phyloP scores from a whole-genome alignment of 768 basidiomycete genomes.

The Megacollybia marginata region DNA sequence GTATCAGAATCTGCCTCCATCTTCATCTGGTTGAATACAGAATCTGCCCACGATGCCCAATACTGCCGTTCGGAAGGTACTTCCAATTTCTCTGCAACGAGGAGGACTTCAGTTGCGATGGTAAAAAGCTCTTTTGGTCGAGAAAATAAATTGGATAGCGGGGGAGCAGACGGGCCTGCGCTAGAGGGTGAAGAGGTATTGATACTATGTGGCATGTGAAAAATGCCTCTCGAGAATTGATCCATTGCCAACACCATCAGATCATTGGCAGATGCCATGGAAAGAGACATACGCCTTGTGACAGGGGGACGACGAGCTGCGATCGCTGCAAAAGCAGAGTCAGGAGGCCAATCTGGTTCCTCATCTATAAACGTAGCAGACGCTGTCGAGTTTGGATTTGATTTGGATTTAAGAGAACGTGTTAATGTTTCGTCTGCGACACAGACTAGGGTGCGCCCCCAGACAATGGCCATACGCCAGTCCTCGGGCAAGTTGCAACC shows the following conservation, averaged over 20 bases:
- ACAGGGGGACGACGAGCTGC: slow-evolving; percentile 40
- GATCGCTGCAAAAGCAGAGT: slow-evolving; percentile 46
- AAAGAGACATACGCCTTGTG: slow-evolving; percentile 40
- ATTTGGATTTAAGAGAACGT: slow-evolving; percentile 16
- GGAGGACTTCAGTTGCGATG: slow-evolving; percentile 54
- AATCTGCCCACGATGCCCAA: slow-evolving; percentile 59
- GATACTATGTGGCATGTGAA: slow-evolving; percentile 54
- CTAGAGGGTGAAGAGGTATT: slow-evolving; percentile 17
- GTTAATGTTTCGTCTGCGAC: slow-evolving; percentile 47
- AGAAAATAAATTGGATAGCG: slow-evolving; percentile 32
- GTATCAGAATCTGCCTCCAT: slow-evolving; percentile 49
- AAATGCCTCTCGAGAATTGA: slow-evolving; percentile 61
- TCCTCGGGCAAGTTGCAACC: slow-evolving; percentile 36
- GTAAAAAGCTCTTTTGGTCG: slow-evolving; percentile 55
- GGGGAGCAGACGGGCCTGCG: slow-evolving; percentile 5
- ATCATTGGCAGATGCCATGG: slow-evolving; percentile 36
- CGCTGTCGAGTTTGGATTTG: slow-evolving; percentile 1
- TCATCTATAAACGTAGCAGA: slow-evolving; percentile 18
- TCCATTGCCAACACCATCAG: slow-evolving; percentile 58
- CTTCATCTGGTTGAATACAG: slow-evolving; percentile 56
- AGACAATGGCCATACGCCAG: slow-evolving; percentile 62
- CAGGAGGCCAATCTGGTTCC: slow-evolving; percentile 41
- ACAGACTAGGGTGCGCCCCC: slow-evolving; percentile 58
- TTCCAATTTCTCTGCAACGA: slow-evolving; percentile 50
- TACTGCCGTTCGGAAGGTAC: slow-evolving; percentile 35